A percentile compares a stretch with the other conserved stretches of the same genome.
Evolutionary conservation across 495 filamentous ascomycete species (phyloP).

Genomic region (Penicillium nucicola): DNA sequence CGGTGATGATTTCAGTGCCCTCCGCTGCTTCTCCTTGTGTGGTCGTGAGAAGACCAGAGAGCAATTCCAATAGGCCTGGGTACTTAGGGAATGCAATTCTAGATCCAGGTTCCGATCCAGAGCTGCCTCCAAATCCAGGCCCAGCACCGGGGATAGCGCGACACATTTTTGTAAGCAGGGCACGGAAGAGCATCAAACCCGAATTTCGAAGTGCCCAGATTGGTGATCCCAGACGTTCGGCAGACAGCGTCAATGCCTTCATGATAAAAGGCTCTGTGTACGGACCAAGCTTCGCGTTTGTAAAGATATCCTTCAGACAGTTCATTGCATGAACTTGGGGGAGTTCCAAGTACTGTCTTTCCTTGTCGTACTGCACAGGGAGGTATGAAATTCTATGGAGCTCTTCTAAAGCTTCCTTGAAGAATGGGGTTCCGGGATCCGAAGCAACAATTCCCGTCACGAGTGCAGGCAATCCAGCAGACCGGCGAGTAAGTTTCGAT

Average conservation of each 20-base stretch:
- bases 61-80: constrained; percentile 62
- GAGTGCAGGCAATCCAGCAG: constrained; percentile 85
- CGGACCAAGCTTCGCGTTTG: constrained; percentile 64
- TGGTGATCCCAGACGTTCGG: constrained; percentile 60
- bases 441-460: constrained; percentile 68
- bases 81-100: constrained; percentile 59
- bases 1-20: constrained; percentile 48
- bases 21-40: constrained; percentile 32
- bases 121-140: constrained; percentile 39
- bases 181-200: constrained; percentile 82
- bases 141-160: constrained; percentile 26
- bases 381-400: constrained; percentile 56
- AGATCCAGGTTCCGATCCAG: constrained; percentile 40
- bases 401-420: constrained; percentile 49
- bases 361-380: constrained; percentile 44
- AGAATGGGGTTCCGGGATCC: constrained; percentile 38
- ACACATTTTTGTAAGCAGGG: constrained; percentile 69
- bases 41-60: constrained; percentile 62
- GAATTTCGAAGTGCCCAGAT: constrained; percentile 93
- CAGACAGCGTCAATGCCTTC: constrained; percentile 68
- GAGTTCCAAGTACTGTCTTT: constrained; percentile 54
- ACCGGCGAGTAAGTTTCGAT: constrained; percentile 80
- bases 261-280: constrained; percentile 67
- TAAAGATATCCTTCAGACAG: constrained; percentile 83
- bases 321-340: constrained; percentile 95